These are phyloP conservation scores for Penicillium sp. DNA, from an alignment of 2,329 filamentous ascomycete species.

Conservation along the genomic window DNA sequence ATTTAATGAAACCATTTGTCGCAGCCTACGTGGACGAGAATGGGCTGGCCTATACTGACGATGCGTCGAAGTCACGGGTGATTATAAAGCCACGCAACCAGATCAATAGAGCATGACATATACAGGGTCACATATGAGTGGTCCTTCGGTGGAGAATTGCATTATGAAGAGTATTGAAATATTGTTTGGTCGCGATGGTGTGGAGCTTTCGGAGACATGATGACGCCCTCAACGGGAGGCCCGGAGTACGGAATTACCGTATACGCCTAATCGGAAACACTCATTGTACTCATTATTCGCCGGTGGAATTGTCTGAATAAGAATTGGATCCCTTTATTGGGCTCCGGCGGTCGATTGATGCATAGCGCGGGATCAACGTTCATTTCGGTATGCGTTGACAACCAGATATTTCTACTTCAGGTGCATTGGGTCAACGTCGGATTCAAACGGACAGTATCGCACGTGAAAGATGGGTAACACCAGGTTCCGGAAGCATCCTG, in stretches of 20 bases:
- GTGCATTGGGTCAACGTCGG: too few species aligned
- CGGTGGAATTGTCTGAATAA: neutral
- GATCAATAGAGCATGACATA: neutral
- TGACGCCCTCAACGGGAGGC: neutral
- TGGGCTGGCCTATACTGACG: conserved; percentile 25
- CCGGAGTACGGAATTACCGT: neutral
- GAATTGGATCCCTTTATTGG: too few species aligned
- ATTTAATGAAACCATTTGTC: conserved; percentile 48
- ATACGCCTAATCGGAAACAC: neutral
- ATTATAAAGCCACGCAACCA: neutral
- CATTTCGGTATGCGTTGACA: too few species aligned
- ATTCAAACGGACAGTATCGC: neutral
- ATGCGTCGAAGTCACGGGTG: conserved; percentile 9
- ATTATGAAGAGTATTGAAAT: conserved; percentile 19
- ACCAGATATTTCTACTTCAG: neutral
- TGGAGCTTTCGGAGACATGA: neutral
- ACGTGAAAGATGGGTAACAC: neutral
- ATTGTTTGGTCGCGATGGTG: conserved; percentile 8
- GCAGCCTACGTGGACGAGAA: conserved; percentile 32
- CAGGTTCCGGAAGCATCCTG: neutral
- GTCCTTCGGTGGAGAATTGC: neutral
- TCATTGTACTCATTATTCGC: neutral
- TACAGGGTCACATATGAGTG: neutral
- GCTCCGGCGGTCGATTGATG: fast-evolving
- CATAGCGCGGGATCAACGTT: neutral